These are phyloP conservation scores for Nicotiana obtusifolia DNA, from an alignment of 257 asterid species.

Conservation along the genomic window DNA sequence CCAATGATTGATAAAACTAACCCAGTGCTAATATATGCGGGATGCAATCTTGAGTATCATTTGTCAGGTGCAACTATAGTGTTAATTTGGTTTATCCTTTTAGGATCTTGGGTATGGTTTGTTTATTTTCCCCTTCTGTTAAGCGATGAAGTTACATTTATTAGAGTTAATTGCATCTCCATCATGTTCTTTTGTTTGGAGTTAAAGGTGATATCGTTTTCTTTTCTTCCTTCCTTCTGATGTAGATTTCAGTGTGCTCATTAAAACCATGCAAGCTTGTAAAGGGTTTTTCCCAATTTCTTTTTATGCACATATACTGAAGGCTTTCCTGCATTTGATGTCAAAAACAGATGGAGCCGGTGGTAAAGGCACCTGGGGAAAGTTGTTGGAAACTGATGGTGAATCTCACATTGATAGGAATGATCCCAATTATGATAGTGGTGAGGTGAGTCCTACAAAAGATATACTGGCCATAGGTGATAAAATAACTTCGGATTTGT, in stretches of 20 bases:
- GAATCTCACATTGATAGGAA: slow-evolving; percentile 60
- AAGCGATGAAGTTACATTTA: background rate
- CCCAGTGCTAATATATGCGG: background rate
- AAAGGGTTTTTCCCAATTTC: background rate
- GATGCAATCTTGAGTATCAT: background rate
- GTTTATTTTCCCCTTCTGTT: background rate
- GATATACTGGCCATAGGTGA: background rate
- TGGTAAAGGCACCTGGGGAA: slow-evolving; percentile 99
- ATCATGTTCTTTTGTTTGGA: background rate
- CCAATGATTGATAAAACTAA: background rate
- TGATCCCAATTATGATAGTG: slow-evolving; percentile 97
- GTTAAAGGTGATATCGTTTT: background rate
- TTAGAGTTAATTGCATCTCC: background rate
- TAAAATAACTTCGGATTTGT: background rate
- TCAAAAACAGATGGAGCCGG: slow-evolving; percentile 88
- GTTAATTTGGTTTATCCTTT: background rate
- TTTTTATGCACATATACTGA: background rate
- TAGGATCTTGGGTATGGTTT: background rate
- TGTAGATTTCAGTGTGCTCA: background rate
- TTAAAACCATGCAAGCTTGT: background rate
- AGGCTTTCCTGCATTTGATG: slow-evolving; percentile 15
- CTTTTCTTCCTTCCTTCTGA: background rate
- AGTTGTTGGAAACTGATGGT: slow-evolving; percentile 74
- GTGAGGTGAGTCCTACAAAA: slow-evolving; percentile 52
- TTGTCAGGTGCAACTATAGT: background rate